Evolutionary conservation across 1,139 yeast species (phyloP).

Genomic region (Yamadazyma conglobata): DNA sequence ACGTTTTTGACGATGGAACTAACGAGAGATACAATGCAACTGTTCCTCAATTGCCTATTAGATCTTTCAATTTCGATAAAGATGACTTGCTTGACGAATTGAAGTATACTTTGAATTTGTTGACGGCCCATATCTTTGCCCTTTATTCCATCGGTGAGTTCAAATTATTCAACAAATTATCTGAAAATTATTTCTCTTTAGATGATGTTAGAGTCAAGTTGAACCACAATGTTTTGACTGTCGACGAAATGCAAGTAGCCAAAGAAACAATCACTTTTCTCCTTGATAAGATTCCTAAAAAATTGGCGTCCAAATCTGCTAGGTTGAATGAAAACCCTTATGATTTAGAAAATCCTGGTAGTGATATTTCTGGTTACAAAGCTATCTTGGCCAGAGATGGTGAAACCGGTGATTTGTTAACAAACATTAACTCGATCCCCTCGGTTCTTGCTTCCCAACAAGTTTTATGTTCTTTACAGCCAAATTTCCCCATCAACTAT

Average conservation of each 20-base stretch:
- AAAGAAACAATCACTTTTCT: slow-evolving; percentile 59
- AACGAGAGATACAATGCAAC: slow-evolving; percentile 14
- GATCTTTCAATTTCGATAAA: slow-evolving; percentile 29
- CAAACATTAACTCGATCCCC: slow-evolving; percentile 42
- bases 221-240: slow-evolving; percentile 54
- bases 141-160: slow-evolving; percentile 71
- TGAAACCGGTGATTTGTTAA: slow-evolving; percentile 58
- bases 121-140: slow-evolving; percentile 64
- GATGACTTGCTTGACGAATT: slow-evolving; percentile 52
- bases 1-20: slow-evolving; percentile 1
- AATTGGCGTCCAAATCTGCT: slow-evolving; percentile 49
- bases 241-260: slow-evolving; percentile 52
- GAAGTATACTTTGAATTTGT: slow-evolving; percentile 51
- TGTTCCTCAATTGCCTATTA: slow-evolving; percentile 54
- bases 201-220: slow-evolving; percentile 64
- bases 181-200: slow-evolving; percentile 53
- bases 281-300: slow-evolving; percentile 65
- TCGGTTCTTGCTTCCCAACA: slow-evolving; percentile 68
- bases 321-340: slow-evolving; percentile 36
- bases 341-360: slow-evolving; percentile 39
- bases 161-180: slow-evolving; percentile 53
- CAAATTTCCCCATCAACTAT: slow-evolving; percentile 62
- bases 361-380: slow-evolving; percentile 76
- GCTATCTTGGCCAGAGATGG: slow-evolving; percentile 65
- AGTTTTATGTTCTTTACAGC: slow-evolving; percentile 66